Percentiles rank a stretch among this genome's conserved stretches.
phyloP scores from a whole-genome alignment of 2,329 filamentous ascomycete species.

The Claviceps spartinae region DNA sequence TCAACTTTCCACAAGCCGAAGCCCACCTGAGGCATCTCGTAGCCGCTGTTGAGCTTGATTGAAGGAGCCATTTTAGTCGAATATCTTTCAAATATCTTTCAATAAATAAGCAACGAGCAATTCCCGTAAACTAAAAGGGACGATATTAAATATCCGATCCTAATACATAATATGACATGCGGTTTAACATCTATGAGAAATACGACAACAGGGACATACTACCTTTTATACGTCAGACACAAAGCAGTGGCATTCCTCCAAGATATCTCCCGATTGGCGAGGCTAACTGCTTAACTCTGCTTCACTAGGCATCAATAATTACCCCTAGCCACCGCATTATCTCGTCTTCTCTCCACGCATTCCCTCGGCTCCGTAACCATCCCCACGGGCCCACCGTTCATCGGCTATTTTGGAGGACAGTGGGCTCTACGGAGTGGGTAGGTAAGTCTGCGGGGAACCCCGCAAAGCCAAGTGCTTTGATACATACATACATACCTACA shows the following conservation, averaged over 20 bases:
- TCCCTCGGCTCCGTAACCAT: too few species aligned
- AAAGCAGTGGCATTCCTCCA: background rate
- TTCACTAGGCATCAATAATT: too few species aligned
- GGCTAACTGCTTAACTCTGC: background rate
- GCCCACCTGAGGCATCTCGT: conserved; percentile 62
- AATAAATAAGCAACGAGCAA: background rate
- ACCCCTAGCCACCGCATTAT: too few species aligned
- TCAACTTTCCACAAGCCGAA: conserved; percentile 78
- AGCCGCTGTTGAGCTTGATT: conserved; percentile 50
- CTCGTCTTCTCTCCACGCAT: too few species aligned
- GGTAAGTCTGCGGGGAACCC: too few species aligned
- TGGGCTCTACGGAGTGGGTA: too few species aligned
- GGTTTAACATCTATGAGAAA: background rate
- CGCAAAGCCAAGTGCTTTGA: background rate
- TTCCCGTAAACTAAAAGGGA: too few species aligned
- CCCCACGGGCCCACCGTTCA: too few species aligned
- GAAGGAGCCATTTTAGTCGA: conserved; percentile 17
- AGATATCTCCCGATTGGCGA: background rate
- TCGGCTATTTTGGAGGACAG: background rate
- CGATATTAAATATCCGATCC: too few species aligned
- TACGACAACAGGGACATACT: background rate
- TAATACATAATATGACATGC: background rate
- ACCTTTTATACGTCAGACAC: background rate
- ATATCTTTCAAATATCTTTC: background rate
- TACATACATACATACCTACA: too few species aligned